These are phyloP conservation scores for Discostella pseudostelligera DNA, from an alignment of 108 stramenopile genomes.

Conservation along the genomic window DNA sequence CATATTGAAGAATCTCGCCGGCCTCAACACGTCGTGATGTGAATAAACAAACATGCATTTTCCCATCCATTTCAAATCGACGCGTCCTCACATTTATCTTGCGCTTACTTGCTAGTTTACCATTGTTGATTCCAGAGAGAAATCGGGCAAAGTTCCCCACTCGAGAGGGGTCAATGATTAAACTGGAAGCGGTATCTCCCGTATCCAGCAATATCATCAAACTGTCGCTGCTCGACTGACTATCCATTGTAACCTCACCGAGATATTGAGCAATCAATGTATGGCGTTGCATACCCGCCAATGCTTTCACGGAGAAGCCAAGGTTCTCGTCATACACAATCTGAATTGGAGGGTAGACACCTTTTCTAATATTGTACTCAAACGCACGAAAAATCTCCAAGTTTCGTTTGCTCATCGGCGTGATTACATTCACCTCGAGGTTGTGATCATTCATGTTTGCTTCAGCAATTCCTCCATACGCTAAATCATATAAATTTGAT, in stretches of 20 bases:
- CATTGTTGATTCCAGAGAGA: slow-evolving; percentile 52
- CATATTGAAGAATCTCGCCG: slow-evolving; percentile 51
- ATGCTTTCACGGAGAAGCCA: slow-evolving; percentile 51
- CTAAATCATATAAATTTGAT: slow-evolving; percentile 4
- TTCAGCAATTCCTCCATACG: slow-evolving; percentile 8
- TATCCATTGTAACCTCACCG: slow-evolving; percentile 46
- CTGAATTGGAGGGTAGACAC: slow-evolving; percentile 46
- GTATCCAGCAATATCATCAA: slow-evolving; percentile 48
- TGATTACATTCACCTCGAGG: slow-evolving; percentile 39
- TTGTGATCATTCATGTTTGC: slow-evolving; percentile 47
- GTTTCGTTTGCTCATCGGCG: slow-evolving; percentile 41
- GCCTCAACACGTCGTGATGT: slow-evolving; percentile 40
- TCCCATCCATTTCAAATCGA: slow-evolving; percentile 45
- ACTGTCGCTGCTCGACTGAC: slow-evolving; percentile 42
- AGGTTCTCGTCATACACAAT: slow-evolving; percentile 38
- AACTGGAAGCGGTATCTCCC: slow-evolving; percentile 33
- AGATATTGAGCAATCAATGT: slow-evolving; percentile 49
- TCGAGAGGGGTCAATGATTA: slow-evolving; percentile 52
- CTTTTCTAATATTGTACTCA: slow-evolving; percentile 39
- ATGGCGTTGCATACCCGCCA: slow-evolving; percentile 32
- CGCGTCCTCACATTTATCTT: slow-evolving; percentile 51
- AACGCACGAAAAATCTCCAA: slow-evolving; percentile 44
- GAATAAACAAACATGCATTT: slow-evolving; percentile 44
- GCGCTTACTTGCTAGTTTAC: slow-evolving; percentile 38
- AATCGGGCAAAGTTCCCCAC: slow-evolving; percentile 50